Evolutionary conservation across 2,329 filamentous ascomycete genomes (phyloP), one percentile per base, ranked within the genome.

Genomic region (Xenosphaeropsis pyriputrescens): DNA sequence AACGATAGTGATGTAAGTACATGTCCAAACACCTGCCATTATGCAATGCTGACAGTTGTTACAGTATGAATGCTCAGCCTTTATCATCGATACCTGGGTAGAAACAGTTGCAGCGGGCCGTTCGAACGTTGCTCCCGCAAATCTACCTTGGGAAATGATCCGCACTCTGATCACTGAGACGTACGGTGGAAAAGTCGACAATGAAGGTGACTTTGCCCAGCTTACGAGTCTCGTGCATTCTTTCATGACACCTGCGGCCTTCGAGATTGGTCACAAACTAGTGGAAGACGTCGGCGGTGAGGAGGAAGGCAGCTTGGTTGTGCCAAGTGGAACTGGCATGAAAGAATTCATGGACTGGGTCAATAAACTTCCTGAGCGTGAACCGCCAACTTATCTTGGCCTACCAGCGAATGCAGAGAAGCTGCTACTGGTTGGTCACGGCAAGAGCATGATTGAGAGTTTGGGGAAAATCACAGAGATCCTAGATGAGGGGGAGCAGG

Each of bases 381-480:
- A 98, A 59, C 93, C 93, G 18, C 91, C 91, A 4, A 94, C 86
- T 1, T 98, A 94, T 55, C 68, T 98, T 13, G 93, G 91, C 16
- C 61, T 98, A 47, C 91, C 91, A 29, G 85, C 85, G 18, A 95
- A 98, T 57, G 91, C 91, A 15, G 91, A 98, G 75, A 98, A 96
- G 62, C 57, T 98, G 55, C 60, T 98, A 50, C 69, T 98, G 22
- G 84, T 94, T 12, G 88, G 85, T 2, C 77, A 94, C 52, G 93
- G 89, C 32, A 73, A 75, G 53, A 83, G 79, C 51, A 78, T 95
- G 72, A 78, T 95, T 50, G 72, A 70, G 45, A 88, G 95, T 58
- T 51, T 96, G 57, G 78, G 79, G 54, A 84, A 79, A 57, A 83
- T 98, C 37, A 83, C 83, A 44, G 82, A 85, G 47, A 67, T 95